Base-by-base conservation (phyloP, 352 stramenopile genomes). In the Halophytophthora batemanensis region DNA sequence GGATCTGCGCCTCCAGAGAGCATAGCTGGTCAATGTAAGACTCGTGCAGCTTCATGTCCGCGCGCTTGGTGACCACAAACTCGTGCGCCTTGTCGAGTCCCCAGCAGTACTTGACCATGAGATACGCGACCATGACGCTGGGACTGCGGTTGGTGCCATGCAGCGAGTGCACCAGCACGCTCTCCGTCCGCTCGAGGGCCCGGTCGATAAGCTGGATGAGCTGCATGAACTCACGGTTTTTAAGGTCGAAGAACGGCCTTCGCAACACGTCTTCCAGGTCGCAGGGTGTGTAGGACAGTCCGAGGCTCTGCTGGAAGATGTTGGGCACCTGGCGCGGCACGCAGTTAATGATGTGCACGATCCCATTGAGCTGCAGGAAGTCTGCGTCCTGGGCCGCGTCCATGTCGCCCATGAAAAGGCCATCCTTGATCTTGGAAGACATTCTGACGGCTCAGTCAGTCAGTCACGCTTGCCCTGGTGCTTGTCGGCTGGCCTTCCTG, bases 381-480 rank as follows among this genome's bases (percentile, higher is more conserved):
- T 97, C 90, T 38, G 82, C 73, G 56, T 97, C 90, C 61, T 97
- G 89, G 31, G 81, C 88, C n/a, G 86, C 83, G 41, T 97, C 86
- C 18, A 92, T 82, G 62, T 97, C 91, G 55, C 90, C 90, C 62
- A 98, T 92, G 71, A 98, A 97, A 41, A 98, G 76, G 7, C 87
- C 87, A 71, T 97, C 91, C 69, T 96, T 96, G 58, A 97, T 90
- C 66, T 96, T 96, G 28, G 89, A 96, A 52, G 90, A 95, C 89
- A 97, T 97, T 39, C 23, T 47, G 25, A 49, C 49, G 45, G 45
- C 48, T 51, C 48, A 50, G 35, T 34, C 52, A 41, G 54, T 46
- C 23, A 25, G 40, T 36, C 14, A 10, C 49, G 51, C 31, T 31
- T 31, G 25, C 4, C 4, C 25, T 31, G 4, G 4, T 8, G 25